Conservation (phyloP, 768 basidiomycete genomes). For the Leccinum boreale region DNA sequence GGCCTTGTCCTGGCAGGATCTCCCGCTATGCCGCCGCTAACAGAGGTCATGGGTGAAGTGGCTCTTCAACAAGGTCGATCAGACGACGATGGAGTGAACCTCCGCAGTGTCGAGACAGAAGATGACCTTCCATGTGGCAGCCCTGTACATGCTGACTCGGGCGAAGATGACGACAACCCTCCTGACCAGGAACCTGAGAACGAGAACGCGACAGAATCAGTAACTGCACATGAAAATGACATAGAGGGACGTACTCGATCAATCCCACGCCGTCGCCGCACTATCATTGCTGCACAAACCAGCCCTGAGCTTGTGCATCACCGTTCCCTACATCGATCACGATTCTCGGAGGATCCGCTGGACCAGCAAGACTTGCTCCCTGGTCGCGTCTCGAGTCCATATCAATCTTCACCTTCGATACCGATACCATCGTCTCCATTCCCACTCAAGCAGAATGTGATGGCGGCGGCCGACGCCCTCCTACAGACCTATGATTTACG, state of each 20-base stretch:
- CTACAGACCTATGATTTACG: slow-evolving; percentile 65
- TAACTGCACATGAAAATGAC: slow-evolving; percentile 3
- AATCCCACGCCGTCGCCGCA: slow-evolving; percentile 38
- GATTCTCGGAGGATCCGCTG: slow-evolving; percentile 70
- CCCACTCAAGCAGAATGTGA: slow-evolving; percentile 42
- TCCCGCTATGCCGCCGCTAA: slow-evolving; percentile 73
- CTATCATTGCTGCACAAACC: slow-evolving; percentile 67
- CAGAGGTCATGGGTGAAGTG: slow-evolving; percentile 73
- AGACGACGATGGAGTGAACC: slow-evolving; percentile 54
- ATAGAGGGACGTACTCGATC: slow-evolving; percentile 15
- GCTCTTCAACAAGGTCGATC: slow-evolving; percentile 87
- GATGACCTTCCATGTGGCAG: slow-evolving; percentile 37
- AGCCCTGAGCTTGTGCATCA: slow-evolving; percentile 68
- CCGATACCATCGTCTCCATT: slow-evolving; percentile 50
- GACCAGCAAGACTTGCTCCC: slow-evolving; percentile 57
- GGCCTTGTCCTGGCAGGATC: slow-evolving; percentile 75
- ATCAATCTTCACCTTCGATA: slow-evolving; percentile 72
- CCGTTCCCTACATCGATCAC: slow-evolving; percentile 47
- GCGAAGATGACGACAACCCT: slow-evolving; percentile 43
- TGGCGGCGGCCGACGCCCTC: slow-evolving; percentile 50
- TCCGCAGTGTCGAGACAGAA: slow-evolving; percentile 46
- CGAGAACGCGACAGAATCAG: slow-evolving; percentile 19
- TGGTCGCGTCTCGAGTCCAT: slow-evolving; percentile 41
- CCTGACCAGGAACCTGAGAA: slow-evolving; percentile 40
- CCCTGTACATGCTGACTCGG: slow-evolving; percentile 18